These are phyloP conservation scores for Hippophae gyantsensis DNA, from an alignment of 306 rosid genomes.

Conservation along the genomic window DNA sequence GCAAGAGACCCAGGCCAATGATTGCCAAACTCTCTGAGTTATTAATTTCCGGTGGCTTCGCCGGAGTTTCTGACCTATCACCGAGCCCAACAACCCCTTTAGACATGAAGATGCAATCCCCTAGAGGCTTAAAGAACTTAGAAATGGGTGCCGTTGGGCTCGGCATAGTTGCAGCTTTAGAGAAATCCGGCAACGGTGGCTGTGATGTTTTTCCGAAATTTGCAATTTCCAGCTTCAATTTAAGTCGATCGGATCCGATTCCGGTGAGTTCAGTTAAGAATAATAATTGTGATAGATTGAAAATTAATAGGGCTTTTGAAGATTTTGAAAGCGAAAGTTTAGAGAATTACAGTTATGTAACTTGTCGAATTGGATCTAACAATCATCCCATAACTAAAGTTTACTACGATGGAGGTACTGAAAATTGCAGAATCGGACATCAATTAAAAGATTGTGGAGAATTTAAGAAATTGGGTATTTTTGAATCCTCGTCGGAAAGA, in stretches of 20 bases:
- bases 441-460: not conserved
- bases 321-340: conserved; percentile 29
- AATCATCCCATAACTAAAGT: conserved; percentile 52
- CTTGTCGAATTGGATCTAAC: conserved; percentile 42
- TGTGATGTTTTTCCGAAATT: conserved; percentile 44
- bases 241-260: conserved; percentile 47
- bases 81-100: conserved; percentile 61
- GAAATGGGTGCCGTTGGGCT: conserved; percentile 69
- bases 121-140: conserved; percentile 43
- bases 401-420: conserved; percentile 43
- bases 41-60: conserved; percentile 47
- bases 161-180: conserved; percentile 75
- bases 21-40: conserved; percentile 69
- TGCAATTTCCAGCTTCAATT: conserved; percentile 31
- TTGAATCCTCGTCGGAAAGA: conserved; percentile 9
- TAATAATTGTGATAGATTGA: conserved; percentile 15
- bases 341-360: conserved; percentile 71
- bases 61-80: conserved; percentile 26
- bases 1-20: conserved; percentile 53
- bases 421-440: not conserved
- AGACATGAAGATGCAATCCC: conserved; percentile 46
- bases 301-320: conserved; percentile 1
- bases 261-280: conserved; percentile 28
- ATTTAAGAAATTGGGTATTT: conserved; percentile 19
- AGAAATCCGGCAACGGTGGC: conserved; percentile 25